phyloP scores from a whole-genome alignment of 2,329 filamentous ascomycete species.

The Huntiella omanensis region DNA sequence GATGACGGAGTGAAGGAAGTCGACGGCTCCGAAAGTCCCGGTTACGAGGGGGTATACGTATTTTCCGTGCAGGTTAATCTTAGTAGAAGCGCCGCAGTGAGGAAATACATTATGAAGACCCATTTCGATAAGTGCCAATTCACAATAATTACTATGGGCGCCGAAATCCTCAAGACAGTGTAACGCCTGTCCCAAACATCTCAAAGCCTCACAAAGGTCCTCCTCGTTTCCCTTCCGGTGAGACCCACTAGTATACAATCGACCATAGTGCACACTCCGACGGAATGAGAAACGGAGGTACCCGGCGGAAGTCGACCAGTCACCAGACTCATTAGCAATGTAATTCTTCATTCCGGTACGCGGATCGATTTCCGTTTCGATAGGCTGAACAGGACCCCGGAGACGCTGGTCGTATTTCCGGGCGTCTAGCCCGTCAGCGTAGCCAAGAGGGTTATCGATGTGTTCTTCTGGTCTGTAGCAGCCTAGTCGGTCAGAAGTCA shows the following conservation, averaged over 20 bases:
- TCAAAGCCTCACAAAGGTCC: slow-evolving; percentile 62
- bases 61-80: slow-evolving; percentile 47
- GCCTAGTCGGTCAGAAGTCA: slow-evolving; percentile 56
- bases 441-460: slow-evolving; percentile 60
- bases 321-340: slow-evolving; percentile 74
- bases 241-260: slow-evolving; percentile 48
- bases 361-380: slow-evolving; percentile 55
- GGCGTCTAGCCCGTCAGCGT: slow-evolving; percentile 61
- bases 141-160: slow-evolving; percentile 70
- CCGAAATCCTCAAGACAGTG: slow-evolving; percentile 66
- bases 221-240: slow-evolving; percentile 44
- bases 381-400: slow-evolving; percentile 53
- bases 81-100: slow-evolving; percentile 48
- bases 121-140: slow-evolving; percentile 56
- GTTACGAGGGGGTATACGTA: slow-evolving; percentile 53
- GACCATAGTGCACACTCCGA: slow-evolving; percentile 58
- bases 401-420: slow-evolving; percentile 64
- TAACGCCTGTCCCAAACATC: slow-evolving; percentile 56
- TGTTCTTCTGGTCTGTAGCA: slow-evolving; percentile 57
- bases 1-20: slow-evolving; percentile 64
- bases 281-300: slow-evolving; percentile 63
- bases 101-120: slow-evolving; percentile 51
- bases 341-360: slow-evolving; percentile 98
- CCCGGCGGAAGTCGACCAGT: slow-evolving; percentile 77
- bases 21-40: slow-evolving; percentile 59